Evolutionary conservation across 2,329 filamentous ascomycete genomes (phyloP).

Genomic region (Xylariaceae sp.): DNA sequence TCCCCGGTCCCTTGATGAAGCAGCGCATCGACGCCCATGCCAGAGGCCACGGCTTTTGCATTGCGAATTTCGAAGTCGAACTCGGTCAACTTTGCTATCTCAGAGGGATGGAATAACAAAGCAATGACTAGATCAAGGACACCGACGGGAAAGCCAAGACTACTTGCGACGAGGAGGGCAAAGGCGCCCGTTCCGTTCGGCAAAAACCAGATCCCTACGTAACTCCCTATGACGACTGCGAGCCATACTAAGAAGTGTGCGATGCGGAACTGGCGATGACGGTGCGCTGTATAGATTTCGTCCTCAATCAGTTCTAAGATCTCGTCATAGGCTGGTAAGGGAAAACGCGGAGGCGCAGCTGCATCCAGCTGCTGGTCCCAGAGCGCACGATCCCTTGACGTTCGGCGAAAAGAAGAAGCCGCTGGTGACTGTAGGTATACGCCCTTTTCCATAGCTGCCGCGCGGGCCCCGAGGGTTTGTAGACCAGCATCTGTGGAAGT

Average conservation of each 20-base stretch:
- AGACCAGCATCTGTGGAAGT: conserved; percentile 15
- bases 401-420: conserved; percentile 28
- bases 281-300: conserved; percentile 69
- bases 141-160: conserved; percentile 72
- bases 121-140: conserved; percentile 83
- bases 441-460: conserved; percentile 34
- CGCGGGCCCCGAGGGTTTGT: conserved; percentile 16
- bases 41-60: conserved; percentile 48
- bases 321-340: conserved; percentile 60
- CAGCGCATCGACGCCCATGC: conserved; percentile 21
- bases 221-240: conserved; percentile 66
- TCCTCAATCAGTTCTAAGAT: conserved; percentile 68
- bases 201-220: conserved; percentile 83
- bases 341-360: conserved; percentile 33
- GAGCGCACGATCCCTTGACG: conserved; percentile 23
- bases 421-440: conserved; percentile 40
- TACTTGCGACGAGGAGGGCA: conserved; percentile 74
- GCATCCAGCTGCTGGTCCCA: conserved; percentile 34
- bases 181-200: conserved; percentile 72
- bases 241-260: conserved; percentile 71
- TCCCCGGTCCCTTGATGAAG: conserved; percentile 16
- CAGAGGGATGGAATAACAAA: conserved; percentile 79
- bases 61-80: conserved; percentile 91
- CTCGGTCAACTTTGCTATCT: conserved; percentile 79
- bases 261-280: conserved; percentile 69